Base-by-base conservation (phyloP, 2,329 filamentous ascomycete species). In the Helminthosporium solani region DNA sequence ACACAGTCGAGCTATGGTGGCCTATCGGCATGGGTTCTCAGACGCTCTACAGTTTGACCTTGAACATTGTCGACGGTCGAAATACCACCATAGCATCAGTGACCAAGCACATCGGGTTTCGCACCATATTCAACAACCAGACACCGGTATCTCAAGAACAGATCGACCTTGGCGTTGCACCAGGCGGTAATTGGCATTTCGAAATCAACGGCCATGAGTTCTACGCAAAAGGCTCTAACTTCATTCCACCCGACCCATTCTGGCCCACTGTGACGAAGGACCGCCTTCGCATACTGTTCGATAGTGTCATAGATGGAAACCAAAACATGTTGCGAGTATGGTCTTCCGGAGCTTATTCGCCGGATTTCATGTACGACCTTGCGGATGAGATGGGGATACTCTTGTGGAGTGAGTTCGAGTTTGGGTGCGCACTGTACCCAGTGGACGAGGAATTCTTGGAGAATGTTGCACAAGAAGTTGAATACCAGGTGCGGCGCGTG, bases 271-370 rank as follows among this genome's bases (percentile, higher is more conserved):
- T 85, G 5, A 83, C 79, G 0, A 62, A 71, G 19, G 66, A 68
- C 0, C 75, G 74, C 34, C 81, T 85, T 54, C 62, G 67, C 5
- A 70, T 75, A 30, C 66, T 84, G 0, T 81, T 84, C 42, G 70
- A 81, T 44, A 75, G 78, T 0, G 78, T 78, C 2, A 71, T 80
- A 1, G 74, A 74, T 19, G 80, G 78, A 2, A 82, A 84, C 49
- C 82, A 85, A 58, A 84, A 84, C 56, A 83, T 85, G 81, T 72
- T 85, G 3, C 74, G 82, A 5, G 77, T 84, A 2, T 85, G 82
- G 82, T 74, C 80, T 11, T 80, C 76, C 16, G 80, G 82, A 2
- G 76, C 78, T 1, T 85, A 85, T 50, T 72, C 76, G 1, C 81
- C 80, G 1, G 81, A 84, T 50, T 84, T 81, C 52, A 79, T 85